Evolutionary conservation across 1,284 basidiomycete species (phyloP).

Genomic region (Amylostereum chailletii): DNA sequence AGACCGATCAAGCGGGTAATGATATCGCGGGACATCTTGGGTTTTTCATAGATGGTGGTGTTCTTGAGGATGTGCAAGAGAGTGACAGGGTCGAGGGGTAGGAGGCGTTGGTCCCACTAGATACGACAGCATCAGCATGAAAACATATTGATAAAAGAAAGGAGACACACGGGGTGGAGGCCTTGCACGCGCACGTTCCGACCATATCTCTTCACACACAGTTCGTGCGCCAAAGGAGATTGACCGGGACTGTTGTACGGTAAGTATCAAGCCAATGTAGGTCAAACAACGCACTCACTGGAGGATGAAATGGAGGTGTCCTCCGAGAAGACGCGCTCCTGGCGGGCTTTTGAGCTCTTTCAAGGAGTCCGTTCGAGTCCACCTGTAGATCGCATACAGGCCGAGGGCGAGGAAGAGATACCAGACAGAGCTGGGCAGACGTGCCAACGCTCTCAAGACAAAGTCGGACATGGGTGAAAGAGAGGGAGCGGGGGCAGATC

Average conservation of each 20-base stretch:
- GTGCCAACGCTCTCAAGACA: no score
- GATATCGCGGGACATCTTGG: constrained; percentile 64
- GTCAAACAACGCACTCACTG: constrained; percentile 33
- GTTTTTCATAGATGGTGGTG: constrained; percentile 65
- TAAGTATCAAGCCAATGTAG: constrained; percentile 6
- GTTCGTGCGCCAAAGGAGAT: constrained; percentile 46
- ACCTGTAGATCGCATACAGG: not conserved
- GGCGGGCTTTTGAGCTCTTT: constrained; percentile 51
- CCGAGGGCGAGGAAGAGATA: not conserved
- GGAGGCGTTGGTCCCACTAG: constrained; percentile 69
- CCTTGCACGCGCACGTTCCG: constrained; percentile 51
- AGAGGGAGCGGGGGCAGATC: no score
- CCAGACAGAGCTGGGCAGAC: not conserved
- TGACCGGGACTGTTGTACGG: constrained; percentile 36
- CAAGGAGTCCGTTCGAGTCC: constrained; percentile 32
- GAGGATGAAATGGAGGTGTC: constrained; percentile 46
- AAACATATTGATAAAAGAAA: not conserved
- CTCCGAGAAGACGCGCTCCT: constrained; percentile 34
- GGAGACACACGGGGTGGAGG: constrained; percentile 46
- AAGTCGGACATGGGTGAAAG: no score
- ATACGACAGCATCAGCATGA: constrained; percentile 6
- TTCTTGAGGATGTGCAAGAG: constrained; percentile 63
- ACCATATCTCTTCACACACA: constrained; percentile 34
- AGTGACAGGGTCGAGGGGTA: constrained; percentile 69
- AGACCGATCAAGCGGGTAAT: constrained; percentile 70